Evolutionary conservation across 805 yeast genomes (phyloP).

Genomic region (Saccharomycopsis sp.): DNA sequence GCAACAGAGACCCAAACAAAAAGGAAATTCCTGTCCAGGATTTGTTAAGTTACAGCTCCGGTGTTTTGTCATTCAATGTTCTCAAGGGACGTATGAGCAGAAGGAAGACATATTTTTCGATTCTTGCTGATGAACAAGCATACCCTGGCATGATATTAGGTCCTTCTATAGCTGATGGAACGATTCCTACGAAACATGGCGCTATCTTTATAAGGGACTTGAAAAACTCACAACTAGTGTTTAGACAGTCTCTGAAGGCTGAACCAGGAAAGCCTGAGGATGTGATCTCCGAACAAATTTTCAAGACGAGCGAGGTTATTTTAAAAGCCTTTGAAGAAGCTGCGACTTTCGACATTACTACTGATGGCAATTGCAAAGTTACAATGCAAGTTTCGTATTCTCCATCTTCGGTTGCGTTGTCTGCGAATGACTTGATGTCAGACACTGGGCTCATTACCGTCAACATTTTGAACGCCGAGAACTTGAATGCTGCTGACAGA

Average conservation of each 20-base stretch:
- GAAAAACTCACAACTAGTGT: constrained; percentile 44
- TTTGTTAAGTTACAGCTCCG: constrained; percentile 48
- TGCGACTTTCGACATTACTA: constrained; percentile 35
- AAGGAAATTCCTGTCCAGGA: constrained; percentile 45
- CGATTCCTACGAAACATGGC: constrained; percentile 40
- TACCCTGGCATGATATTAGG: constrained; percentile 50
- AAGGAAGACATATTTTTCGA: constrained; percentile 45
- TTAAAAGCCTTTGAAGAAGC: constrained; percentile 40
- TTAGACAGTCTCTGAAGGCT: constrained; percentile 49
- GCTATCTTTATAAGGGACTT: constrained; percentile 64
- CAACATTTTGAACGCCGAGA: constrained; percentile 47
- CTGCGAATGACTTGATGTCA: constrained; percentile 49
- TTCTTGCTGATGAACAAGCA: constrained; percentile 55
- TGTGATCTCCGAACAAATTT: constrained; percentile 40
- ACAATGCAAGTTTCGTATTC: constrained; percentile 47
- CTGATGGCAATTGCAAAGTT: constrained; percentile 28
- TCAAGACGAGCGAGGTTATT: constrained; percentile 46
- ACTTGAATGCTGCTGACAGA: constrained; percentile 50
- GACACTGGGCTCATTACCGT: constrained; percentile 61
- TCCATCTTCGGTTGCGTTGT: constrained; percentile 47
- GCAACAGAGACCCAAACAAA: constrained; percentile 27
- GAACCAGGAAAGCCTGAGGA: constrained; percentile 40
- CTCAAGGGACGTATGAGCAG: constrained; percentile 39
- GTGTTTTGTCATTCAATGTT: constrained; percentile 50
- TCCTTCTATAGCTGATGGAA: constrained; percentile 37